These are phyloP conservation scores for Cymbopogon citratus DNA, from an alignment of 176 grass and related monocot species.

Conservation along the genomic window DNA sequence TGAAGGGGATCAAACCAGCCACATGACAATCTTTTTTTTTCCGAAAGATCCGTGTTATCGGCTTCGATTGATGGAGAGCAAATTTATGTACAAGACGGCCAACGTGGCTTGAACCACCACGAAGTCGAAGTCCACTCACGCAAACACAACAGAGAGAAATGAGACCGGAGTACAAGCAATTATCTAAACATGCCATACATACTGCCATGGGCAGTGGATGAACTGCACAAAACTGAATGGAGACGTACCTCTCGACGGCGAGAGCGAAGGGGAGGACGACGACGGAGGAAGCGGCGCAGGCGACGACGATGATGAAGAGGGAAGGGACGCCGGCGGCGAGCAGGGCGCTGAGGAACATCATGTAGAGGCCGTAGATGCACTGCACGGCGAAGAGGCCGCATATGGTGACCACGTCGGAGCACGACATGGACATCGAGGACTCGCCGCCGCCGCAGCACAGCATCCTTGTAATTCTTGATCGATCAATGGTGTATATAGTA, in stretches of 20 bases:
- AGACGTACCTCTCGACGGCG: slow-evolving; percentile 36
- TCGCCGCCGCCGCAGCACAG: neutral
- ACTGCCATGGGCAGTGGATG: no score
- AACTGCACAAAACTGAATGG: no score
- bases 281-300: slow-evolving; percentile 27
- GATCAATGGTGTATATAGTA: neutral
- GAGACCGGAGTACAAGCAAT: no score
- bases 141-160: no score
- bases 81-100: no score
- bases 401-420: slow-evolving; percentile 32
- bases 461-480: neutral
- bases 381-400: slow-evolving; percentile 42
- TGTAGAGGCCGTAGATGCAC: slow-evolving; percentile 37
- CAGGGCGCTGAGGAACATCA: slow-evolving; percentile 44
- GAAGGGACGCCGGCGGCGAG: slow-evolving; percentile 38
- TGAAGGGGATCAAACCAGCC: no score
- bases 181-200: no score
- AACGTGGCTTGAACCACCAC: no score
- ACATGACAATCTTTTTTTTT: no score
- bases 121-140: no score
- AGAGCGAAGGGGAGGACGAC: slow-evolving; percentile 43
- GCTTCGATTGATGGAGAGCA: no score
- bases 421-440: neutral
- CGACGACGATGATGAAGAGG: slow-evolving; percentile 48
- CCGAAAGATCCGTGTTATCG: no score